These are phyloP conservation scores for Fusarium euwallaceae DNA, from an alignment of 2,329 filamentous ascomycete genomes.

Conservation along the genomic window DNA sequence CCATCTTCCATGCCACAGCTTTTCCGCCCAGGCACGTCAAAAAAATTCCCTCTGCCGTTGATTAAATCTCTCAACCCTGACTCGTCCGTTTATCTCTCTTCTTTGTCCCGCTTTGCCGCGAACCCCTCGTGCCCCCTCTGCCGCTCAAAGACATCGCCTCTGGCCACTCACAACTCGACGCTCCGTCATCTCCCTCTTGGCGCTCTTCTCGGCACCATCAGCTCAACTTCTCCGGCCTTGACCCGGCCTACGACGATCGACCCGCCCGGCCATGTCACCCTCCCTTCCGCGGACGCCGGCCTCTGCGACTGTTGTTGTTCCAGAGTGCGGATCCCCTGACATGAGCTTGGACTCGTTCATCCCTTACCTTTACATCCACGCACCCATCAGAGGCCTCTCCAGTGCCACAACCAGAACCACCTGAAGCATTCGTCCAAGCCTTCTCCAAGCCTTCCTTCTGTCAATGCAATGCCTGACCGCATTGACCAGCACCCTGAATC, in stretches of 20 bases:
- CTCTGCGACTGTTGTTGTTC: slow-evolving; percentile 5
- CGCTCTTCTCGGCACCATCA: neutral
- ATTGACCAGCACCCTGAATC: slow-evolving; percentile 8
- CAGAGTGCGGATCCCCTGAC: slow-evolving; percentile 9
- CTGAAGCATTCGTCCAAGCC: neutral
- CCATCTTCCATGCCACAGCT: neutral
- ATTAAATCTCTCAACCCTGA: slow-evolving; percentile 7
- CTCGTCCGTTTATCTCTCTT: neutral
- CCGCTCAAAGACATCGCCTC: neutral
- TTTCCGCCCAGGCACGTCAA: neutral
- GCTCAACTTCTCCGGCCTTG: neutral
- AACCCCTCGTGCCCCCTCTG: neutral
- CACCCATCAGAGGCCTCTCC: neutral
- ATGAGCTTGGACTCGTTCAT: slow-evolving; percentile 13
- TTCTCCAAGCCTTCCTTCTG: neutral
- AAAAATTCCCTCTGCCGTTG: neutral
- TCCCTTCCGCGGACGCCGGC: neutral
- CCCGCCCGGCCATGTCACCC: slow-evolving; percentile 1
- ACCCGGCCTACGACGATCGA: slow-evolving; percentile 1
- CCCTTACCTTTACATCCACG: neutral
- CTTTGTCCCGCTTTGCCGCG: neutral
- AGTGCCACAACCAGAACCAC: neutral
- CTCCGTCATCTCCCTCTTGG: slow-evolving; percentile 2
- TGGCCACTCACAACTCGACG: neutral
- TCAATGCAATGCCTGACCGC: neutral